These are phyloP conservation scores for Symmetrospora coprosmae DNA, from an alignment of 768 basidiomycete species.

Conservation along the genomic window DNA sequence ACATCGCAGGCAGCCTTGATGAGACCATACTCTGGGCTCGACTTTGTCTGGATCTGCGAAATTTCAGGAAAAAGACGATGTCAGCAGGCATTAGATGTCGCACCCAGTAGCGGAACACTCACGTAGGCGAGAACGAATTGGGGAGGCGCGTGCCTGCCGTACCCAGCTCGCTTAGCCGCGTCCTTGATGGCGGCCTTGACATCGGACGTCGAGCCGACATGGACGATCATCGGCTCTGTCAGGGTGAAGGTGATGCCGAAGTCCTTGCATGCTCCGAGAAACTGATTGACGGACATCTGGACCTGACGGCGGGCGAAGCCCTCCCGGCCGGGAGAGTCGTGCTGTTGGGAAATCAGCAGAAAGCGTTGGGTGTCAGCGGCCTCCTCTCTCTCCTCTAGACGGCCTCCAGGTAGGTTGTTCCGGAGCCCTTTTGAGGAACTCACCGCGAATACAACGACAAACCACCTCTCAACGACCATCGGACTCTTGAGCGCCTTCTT, in stretches of 20 bases:
- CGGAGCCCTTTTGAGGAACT: background rate
- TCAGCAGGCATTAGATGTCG: background rate
- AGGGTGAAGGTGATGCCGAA: background rate
- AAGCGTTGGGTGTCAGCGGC: too few species aligned
- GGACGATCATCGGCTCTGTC: background rate
- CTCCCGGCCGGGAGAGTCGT: background rate
- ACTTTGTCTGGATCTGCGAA: background rate
- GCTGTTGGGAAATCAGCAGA: background rate
- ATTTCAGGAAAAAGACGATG: background rate
- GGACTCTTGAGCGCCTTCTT: background rate
- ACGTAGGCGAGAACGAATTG: constrained; percentile 5
- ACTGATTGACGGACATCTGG: background rate
- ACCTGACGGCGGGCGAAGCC: background rate
- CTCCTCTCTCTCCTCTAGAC: too few species aligned
- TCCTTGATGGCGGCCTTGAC: background rate
- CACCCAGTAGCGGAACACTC: background rate
- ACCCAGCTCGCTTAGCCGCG: background rate
- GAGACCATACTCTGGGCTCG: background rate
- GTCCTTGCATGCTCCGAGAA: background rate
- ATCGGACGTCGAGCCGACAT: background rate
- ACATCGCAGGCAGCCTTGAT: constrained; percentile 11
- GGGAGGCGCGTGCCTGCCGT: background rate
- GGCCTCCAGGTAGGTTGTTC: too few species aligned
- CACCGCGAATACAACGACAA: constrained; percentile 8
- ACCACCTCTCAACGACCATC: background rate